A percentile compares a stretch with the other conserved stretches of the same genome.
phyloP scores from a whole-genome alignment of 1,284 basidiomycete species.

The Leccinum angustisporum region DNA sequence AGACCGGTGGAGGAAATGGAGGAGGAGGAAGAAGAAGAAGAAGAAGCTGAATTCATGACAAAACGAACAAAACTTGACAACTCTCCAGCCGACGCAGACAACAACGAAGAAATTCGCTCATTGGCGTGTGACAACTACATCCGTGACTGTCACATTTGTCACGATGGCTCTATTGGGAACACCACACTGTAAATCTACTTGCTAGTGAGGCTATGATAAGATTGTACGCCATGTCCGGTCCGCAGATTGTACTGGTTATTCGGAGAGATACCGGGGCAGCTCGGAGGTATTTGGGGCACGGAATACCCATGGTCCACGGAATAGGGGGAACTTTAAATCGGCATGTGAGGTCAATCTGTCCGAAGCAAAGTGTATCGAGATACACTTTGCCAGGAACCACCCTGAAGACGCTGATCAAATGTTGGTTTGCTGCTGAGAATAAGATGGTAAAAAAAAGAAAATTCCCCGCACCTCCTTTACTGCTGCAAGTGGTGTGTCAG shows the following conservation, averaged over 20 bases:
- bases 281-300: conserved; percentile 9
- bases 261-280: conserved; percentile 28
- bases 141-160: conserved; percentile 25
- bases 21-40: conserved; percentile 25
- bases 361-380: conserved; percentile 67
- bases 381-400: conserved; percentile 53
- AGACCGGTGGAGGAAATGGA: conserved; percentile 12
- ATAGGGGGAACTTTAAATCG: conserved; percentile 8
- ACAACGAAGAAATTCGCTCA: conserved; percentile 24
- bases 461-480: conserved; percentile 48
- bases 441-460: conserved; percentile 1
- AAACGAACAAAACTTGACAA: too few species aligned
- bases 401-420: conserved; percentile 44
- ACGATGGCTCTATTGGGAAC: conserved; percentile 5
- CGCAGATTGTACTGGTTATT: conserved; percentile 52
- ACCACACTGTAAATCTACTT: conserved; percentile 37
- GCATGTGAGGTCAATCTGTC: conserved; percentile 70
- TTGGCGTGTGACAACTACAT: conserved; percentile 22
- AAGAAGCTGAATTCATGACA: conserved; percentile 26
- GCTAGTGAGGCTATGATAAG: conserved; percentile 60
- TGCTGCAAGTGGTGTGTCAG: conserved; percentile 29
- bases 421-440: conserved; percentile 11
- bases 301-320: conserved; percentile 8
- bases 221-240: conserved; percentile 52
- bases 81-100: neutral